Evolutionary conservation across 2,329 filamentous ascomycete genomes (phyloP).

Genomic region (Aspergillus fumigatiaffinis): DNA sequence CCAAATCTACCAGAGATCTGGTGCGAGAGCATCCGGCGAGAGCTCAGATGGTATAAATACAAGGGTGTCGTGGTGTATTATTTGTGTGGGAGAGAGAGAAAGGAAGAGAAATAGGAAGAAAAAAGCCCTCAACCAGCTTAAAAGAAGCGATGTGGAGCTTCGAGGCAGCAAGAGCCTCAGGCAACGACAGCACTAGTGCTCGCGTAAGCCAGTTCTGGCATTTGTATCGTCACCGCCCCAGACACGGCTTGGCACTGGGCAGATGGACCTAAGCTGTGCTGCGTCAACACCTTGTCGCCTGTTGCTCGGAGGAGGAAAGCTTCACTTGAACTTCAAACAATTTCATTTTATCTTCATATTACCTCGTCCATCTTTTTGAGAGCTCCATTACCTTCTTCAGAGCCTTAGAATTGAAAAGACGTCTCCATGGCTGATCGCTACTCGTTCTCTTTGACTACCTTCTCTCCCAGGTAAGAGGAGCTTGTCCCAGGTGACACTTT

Average conservation of each 20-base stretch:
- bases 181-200: slow-evolving; percentile 16
- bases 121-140: neutral
- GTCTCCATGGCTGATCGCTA: slow-evolving; percentile 90
- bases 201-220: slow-evolving; percentile 11
- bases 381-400: neutral
- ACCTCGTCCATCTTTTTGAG: slow-evolving; percentile 1
- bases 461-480: slow-evolving; percentile 80
- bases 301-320: slow-evolving; percentile 22
- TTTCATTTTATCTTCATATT: slow-evolving; percentile 9
- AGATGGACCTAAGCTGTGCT: slow-evolving; percentile 9
- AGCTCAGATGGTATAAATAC: neutral
- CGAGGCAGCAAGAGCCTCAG: slow-evolving; percentile 8
- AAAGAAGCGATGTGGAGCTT: neutral
- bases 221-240: slow-evolving; percentile 7
- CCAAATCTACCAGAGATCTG: slow-evolving; percentile 15
- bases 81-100: neutral
- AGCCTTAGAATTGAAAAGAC: slow-evolving; percentile 16
- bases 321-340: slow-evolving; percentile 25
- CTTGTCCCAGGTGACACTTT: slow-evolving; percentile 14
- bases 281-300: slow-evolving; percentile 35
- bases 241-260: slow-evolving; percentile 11
- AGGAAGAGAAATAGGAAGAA: slow-evolving; percentile 7
- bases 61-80: neutral
- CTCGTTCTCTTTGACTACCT: slow-evolving; percentile 98
- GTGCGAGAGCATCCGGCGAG: neutral